Evolutionary conservation across 768 basidiomycete species (phyloP), one percentile per base, ranked within the genome.

Genomic region (Termitomyces sp.): DNA sequence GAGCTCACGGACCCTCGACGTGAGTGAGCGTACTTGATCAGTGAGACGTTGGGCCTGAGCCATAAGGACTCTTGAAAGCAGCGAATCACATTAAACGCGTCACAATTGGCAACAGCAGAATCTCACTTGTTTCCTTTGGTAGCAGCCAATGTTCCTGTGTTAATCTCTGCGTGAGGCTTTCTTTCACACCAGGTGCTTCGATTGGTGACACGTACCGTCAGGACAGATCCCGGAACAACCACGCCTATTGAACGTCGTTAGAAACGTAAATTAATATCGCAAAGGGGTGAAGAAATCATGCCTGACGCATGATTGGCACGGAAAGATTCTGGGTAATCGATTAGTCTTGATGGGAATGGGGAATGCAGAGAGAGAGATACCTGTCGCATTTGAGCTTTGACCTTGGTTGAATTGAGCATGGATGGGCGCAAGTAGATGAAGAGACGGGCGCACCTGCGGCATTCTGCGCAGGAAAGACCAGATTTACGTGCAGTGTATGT

Each of bases 301-400:
- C 73, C 74, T 68, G 25, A 80, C 67, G 61, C 81, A 83, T 36
- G 81, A 78, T 62, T 79, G 77, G 59, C 81, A 83, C 20, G 81
- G 81, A 64, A 83, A 79, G 20, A 67, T 66, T 27, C 78, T 81
- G 61, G n/a, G 16, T 11, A 41, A 47, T 51, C 40, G 46, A 62
- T 57, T 56, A 54, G 50, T 31, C 5, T 42, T 29, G 41, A 50
- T 44, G 12, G 12, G 6, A 35, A n/a, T n/a, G 9, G 22, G 39
- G n/a, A 35, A n/a, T 5, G 22, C 0, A 16, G 43, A 33, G 15
- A 46, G 9, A 27, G 15, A 11, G 18, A 27, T 57, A 73, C 67
- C 81, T 71, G 62, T 82, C 80, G 58, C 81, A 83, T 64, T 78
- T 81, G 40, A 83, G 68, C 64, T 83, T 83, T 22, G 80, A 81